Evolutionary conservation across 805 yeast species (phyloP), one percentile per base, ranked within the genome.

Genomic region (Schwanniomyces sp.): DNA sequence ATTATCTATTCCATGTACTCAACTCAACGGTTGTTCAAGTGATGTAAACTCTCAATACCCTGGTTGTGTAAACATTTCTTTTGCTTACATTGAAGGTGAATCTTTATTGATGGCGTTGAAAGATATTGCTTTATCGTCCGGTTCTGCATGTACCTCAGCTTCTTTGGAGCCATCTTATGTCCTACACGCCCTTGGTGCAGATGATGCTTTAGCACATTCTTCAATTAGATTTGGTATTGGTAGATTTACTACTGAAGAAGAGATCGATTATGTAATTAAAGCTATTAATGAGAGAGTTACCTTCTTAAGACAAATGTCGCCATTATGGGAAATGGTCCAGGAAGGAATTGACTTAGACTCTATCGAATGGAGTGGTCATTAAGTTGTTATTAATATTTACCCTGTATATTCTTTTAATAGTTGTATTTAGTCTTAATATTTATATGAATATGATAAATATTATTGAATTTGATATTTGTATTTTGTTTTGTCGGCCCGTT

Each of bases 301-400:
- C 53, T 90, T 90, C 71, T 79, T 94, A 64, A 83, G 99, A 70
- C 92, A 91, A 62, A 78, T 94, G 71, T 84, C 94, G 48, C 99
- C 99, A 42, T 76, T 94, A 59, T 94, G 98, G 98, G 99, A 94
- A 74, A 91, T 94, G 98, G 96, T 90, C 48, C 96, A 94, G 70
- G 98, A 94, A 56, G 99, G 99, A 56, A 92, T 94, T 61, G 99
- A 94, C 64, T 76, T 94, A 66, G 81, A 86, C 62, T 80, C 95
- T 29, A 94, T 94, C 61, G 96, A 94, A 74, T 94, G 99, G 99
- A 88, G 96, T 50, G 98, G 97, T 55, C 99, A 94, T 71, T 94
- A 69, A 68, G 14, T 18, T 10, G 24, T 25, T 10, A 41, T 26
- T 24, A 14, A 2, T 44, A 14, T 30, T 25, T 30, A 21, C n/a